phyloP scores from a whole-genome alignment of 805 yeast species.

The Candida vartiovaarae region DNA sequence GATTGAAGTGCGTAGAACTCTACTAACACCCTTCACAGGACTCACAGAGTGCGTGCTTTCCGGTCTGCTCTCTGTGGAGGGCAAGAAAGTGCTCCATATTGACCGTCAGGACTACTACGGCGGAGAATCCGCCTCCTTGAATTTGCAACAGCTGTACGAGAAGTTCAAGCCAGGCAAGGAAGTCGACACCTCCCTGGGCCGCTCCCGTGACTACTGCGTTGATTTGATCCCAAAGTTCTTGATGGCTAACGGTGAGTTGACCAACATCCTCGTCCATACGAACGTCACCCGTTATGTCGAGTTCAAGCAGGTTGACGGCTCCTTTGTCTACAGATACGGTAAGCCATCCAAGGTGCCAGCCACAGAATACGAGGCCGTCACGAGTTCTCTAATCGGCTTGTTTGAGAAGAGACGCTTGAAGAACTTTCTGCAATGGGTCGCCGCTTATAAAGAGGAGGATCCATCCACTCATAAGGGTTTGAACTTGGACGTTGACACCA shows the following conservation, averaged over 20 bases:
- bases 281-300: constrained; percentile 94
- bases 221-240: constrained; percentile 94
- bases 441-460: constrained; percentile 72
- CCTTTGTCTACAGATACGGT: constrained; percentile 81
- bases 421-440: constrained; percentile 82
- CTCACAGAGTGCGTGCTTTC: constrained; percentile 93
- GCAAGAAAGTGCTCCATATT: constrained; percentile 93
- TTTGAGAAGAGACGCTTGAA: constrained; percentile 95
- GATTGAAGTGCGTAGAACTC: not conserved
- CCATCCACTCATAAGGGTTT: constrained; percentile 77
- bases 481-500: constrained; percentile 79
- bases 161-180: constrained; percentile 77
- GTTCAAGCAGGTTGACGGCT: constrained; percentile 94
- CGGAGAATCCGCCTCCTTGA: constrained; percentile 80
- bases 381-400: constrained; percentile 89
- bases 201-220: constrained; percentile 96
- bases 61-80: constrained; percentile 93
- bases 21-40: constrained; percentile 37
- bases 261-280: constrained; percentile 91
- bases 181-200: constrained; percentile 67
- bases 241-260: constrained; percentile 97
- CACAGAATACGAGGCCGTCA: constrained; percentile 83
- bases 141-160: constrained; percentile 61
- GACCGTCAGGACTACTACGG: constrained; percentile 97
- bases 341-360: constrained; percentile 93